Evolutionary conservation across 2,329 filamentous ascomycete genomes (phyloP).

Genomic region (Aaosphaeria pasadenensis): DNA sequence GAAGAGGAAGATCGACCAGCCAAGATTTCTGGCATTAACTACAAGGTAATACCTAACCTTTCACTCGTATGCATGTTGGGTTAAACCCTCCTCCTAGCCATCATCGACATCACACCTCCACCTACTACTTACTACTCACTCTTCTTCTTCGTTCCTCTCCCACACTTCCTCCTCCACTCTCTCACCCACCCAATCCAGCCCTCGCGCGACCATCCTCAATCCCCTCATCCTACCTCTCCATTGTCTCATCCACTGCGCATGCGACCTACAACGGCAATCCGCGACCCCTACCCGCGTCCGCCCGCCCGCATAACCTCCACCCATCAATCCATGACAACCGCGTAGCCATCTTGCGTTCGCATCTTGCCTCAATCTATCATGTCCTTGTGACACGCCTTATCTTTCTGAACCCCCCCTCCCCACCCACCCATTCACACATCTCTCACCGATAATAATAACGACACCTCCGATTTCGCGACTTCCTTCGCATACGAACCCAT

Average conservation of each 20-base stretch:
- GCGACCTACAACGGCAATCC: background rate
- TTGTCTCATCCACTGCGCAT: background rate
- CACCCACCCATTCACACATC: conserved; percentile 3
- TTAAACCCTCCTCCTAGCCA: too few relatives aligned
- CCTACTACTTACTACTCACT: too few relatives aligned
- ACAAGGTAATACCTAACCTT: too few relatives aligned
- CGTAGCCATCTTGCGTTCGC: conserved; percentile 12
- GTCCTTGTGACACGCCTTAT: conserved; percentile 38
- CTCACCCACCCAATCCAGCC: background rate
- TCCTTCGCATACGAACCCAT: background rate
- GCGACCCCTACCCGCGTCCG: background rate
- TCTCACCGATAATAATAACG: conserved; percentile 8
- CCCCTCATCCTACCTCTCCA: background rate
- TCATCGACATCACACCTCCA: too few relatives aligned
- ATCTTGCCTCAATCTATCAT: conserved; percentile 23
- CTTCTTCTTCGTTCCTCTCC: background rate
- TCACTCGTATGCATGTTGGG: too few relatives aligned
- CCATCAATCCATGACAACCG: conserved; percentile 16
- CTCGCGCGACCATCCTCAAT: background rate
- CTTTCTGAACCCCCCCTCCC: conserved; percentile 12
- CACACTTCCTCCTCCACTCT: background rate
- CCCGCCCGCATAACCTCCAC: conserved; percentile 5
- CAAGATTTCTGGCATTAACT: background rate
- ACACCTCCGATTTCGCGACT: conserved; percentile 7
- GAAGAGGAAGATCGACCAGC: background rate